Percentiles rank a stretch among this genome's conserved stretches.
These are phyloP conservation scores for Coriolopsis trogii DNA, from an alignment of 1,284 basidiomycete genomes.

Conservation along the genomic window DNA sequence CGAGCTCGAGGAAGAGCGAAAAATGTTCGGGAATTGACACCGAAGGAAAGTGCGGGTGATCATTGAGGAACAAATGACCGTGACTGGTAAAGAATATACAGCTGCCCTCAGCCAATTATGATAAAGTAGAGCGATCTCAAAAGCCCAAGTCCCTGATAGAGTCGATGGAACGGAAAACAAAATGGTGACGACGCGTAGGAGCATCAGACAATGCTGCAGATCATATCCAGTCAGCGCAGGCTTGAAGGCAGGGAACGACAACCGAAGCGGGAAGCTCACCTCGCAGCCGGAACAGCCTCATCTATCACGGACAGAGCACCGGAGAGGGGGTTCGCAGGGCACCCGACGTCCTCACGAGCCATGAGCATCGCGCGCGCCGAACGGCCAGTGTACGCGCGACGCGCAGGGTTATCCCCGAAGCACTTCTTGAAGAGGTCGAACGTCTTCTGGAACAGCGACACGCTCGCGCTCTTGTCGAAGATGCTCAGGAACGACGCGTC, in stretches of 20 bases:
- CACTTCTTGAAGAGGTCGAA: conserved; percentile 36
- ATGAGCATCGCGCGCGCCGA: conserved; percentile 13
- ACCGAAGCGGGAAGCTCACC: conserved; percentile 4
- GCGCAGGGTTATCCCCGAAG: conserved; percentile 22
- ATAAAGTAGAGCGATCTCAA: conserved; percentile 16
- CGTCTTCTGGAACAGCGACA: conserved; percentile 30
- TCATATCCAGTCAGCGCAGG: background rate
- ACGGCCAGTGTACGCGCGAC: conserved; percentile 19
- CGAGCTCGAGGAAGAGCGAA: background rate
- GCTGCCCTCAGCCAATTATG: conserved; percentile 22
- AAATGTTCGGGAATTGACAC: background rate
- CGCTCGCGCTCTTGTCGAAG: conserved; percentile 29
- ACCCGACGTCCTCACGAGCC: conserved; percentile 4
- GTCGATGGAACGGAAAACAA: conserved; percentile 13
- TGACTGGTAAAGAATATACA: conserved; percentile 8
- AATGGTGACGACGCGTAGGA: background rate
- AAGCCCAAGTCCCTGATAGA: conserved; percentile 12
- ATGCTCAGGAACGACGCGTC: conserved; percentile 32
- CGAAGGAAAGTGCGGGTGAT: conserved; percentile 14
- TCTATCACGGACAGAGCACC: conserved; percentile 10
- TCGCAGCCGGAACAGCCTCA: conserved; percentile 13
- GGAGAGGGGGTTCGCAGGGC: conserved; percentile 11
- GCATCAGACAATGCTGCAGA: conserved; percentile 7
- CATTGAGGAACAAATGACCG: conserved; percentile 15
- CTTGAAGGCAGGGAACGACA: background rate